Evolutionary conservation across 768 basidiomycete genomes (phyloP).

Genomic region (Cystofilobasidium bisporidii): DNA sequence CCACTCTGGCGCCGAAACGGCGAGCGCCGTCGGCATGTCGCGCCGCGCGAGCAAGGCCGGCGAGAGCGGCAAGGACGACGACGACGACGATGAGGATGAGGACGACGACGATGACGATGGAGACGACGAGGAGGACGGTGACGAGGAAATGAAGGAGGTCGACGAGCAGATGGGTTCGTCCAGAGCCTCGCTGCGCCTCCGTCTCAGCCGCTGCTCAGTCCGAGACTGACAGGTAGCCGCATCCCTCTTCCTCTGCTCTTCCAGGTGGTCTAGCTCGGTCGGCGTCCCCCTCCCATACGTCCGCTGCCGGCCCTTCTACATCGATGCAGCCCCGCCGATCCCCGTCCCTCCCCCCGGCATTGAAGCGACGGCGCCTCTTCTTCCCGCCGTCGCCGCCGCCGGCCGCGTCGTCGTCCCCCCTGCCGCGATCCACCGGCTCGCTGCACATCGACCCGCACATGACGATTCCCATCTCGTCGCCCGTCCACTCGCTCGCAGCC

Average conservation of each 20-base stretch:
- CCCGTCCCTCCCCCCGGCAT: constrained; percentile 34
- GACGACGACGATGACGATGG: constrained; percentile 29
- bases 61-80: constrained; percentile 30
- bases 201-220: too few relatives aligned
- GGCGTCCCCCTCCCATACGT: background rate
- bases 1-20: constrained; percentile 1
- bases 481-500: constrained; percentile 77
- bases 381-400: constrained; percentile 28
- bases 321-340: background rate
- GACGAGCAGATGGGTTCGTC: constrained; percentile 11
- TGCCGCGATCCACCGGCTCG: constrained; percentile 43
- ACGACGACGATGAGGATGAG: constrained; percentile 33
- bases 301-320: constrained; percentile 1
- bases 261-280: background rate
- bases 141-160: constrained; percentile 9
- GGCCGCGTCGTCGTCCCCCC: constrained; percentile 13
- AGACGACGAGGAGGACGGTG: constrained; percentile 32
- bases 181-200: too few relatives aligned
- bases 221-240: too few relatives aligned
- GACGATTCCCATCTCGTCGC: constrained; percentile 77
- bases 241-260: too few relatives aligned
- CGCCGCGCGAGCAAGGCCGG: constrained; percentile 26
- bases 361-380: constrained; percentile 38
- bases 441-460: constrained; percentile 84
- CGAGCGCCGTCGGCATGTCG: constrained; percentile 8